Conservation (phyloP, 768 basidiomycete species). For the Rhizopogon vinicolor region DNA sequence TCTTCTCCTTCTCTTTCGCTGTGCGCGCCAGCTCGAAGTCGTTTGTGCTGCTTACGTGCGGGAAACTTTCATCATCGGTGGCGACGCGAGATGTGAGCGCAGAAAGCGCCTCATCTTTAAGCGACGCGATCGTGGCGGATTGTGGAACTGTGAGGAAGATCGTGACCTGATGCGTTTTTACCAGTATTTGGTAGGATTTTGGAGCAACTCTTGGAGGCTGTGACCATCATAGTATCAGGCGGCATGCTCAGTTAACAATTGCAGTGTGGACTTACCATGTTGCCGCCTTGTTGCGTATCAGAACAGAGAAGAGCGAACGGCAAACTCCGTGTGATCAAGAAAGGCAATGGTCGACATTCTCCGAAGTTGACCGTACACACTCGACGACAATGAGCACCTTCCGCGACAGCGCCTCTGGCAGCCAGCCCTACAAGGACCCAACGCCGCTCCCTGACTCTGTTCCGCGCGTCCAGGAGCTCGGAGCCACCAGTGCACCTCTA, state of each 20-base stretch:
- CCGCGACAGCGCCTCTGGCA: constrained; percentile 42
- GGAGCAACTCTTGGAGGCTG: constrained; percentile 54
- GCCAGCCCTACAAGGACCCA: constrained; percentile 54
- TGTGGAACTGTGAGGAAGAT: constrained; percentile 55
- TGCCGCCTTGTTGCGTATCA: neutral
- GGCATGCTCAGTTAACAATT: neutral
- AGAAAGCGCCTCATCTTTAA: constrained; percentile 61
- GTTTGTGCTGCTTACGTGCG: constrained; percentile 27
- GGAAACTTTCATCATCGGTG: constrained; percentile 29
- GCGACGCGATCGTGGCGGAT: constrained; percentile 45
- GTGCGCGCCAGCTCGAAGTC: constrained; percentile 66
- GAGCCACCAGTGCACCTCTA: constrained; percentile 85
- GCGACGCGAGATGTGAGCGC: constrained; percentile 51
- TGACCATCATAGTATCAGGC: neutral
- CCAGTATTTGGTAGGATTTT: constrained; percentile 61
- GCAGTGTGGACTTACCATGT: neutral
- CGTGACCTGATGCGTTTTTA: constrained; percentile 72
- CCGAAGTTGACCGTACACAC: constrained; percentile 18
- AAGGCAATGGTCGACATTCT: constrained; percentile 8
- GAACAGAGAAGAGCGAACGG: neutral
- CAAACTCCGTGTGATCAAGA: constrained; percentile 22
- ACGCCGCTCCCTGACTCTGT: constrained; percentile 60
- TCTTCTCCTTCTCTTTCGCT: constrained; percentile 45
- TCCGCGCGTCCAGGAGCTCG: constrained; percentile 85
- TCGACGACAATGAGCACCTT: constrained; percentile 46